Conservation (phyloP, 139 green algal species). For the Volvox reticuliferus region DNA sequence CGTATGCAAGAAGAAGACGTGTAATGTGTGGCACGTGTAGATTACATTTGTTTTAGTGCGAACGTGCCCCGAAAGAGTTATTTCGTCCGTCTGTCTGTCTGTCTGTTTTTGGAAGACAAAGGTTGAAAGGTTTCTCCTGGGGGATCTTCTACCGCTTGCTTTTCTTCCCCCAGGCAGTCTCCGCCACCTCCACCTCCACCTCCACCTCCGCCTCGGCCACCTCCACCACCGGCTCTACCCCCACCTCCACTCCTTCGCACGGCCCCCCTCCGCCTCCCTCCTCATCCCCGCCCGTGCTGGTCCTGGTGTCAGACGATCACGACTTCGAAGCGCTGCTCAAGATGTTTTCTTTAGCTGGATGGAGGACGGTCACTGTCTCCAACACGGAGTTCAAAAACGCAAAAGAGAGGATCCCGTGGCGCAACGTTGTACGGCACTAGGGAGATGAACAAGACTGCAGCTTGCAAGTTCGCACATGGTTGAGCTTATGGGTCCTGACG, state of each 20-base stretch:
- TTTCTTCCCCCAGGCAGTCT: neutral
- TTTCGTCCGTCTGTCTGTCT: no score
- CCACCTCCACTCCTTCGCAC: no score
- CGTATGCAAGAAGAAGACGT: no score
- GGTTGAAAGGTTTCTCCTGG: neutral
- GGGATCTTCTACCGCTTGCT: neutral
- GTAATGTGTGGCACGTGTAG: no score
- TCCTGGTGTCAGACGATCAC: conserved; percentile 25
- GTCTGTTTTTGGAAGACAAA: no score
- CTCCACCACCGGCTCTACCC: no score
- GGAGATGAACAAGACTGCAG: no score
- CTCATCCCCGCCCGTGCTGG: neutral
- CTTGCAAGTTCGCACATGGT: no score
- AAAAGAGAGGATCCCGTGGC: neutral
- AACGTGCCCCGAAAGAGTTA: no score
- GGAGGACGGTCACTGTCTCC: neutral
- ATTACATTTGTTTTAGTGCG: no score
- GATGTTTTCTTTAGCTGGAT: neutral
- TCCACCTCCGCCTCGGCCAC: neutral
- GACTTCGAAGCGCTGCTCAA: conserved; percentile 27
- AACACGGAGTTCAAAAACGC: neutral
- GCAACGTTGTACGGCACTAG: no score
- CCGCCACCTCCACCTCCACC: neutral
- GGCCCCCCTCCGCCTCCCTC: neutral
- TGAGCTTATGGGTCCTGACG: no score